Conservation (phyloP, 805 yeast species). For the Dipodascus geniculatus region DNA sequence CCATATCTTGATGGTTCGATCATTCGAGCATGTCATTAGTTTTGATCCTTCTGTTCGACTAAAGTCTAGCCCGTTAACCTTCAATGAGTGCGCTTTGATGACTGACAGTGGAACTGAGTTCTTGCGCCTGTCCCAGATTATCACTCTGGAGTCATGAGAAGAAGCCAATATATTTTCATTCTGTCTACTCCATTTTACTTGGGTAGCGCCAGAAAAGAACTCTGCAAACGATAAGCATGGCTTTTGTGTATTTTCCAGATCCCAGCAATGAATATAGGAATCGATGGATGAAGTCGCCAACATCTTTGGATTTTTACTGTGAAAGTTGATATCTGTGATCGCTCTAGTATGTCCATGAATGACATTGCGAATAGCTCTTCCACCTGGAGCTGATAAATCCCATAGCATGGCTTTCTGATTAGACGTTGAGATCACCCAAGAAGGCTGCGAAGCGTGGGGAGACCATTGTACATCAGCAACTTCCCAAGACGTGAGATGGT, state of each 20-base stretch:
- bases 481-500: slow-evolving; percentile 91
- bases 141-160: slow-evolving; percentile 69
- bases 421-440: slow-evolving; percentile 88
- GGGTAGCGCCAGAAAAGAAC: slow-evolving; percentile 91
- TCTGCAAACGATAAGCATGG: slow-evolving; percentile 80
- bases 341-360: slow-evolving; percentile 88
- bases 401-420: slow-evolving; percentile 93
- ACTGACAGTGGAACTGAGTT: slow-evolving; percentile 65
- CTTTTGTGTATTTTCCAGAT: slow-evolving; percentile 58
- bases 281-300: slow-evolving; percentile 92
- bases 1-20: slow-evolving; percentile 77
- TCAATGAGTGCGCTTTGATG: slow-evolving; percentile 67
- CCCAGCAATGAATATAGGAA: slow-evolving; percentile 83
- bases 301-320: slow-evolving; percentile 73
- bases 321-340: slow-evolving; percentile 91
- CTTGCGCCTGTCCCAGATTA: slow-evolving; percentile 80
- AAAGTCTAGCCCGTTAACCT: slow-evolving; percentile 85
- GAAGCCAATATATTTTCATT: slow-evolving; percentile 74
- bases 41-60: slow-evolving; percentile 45
- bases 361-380: slow-evolving; percentile 72
- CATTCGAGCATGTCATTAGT: slow-evolving; percentile 77
- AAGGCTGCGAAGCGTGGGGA: slow-evolving; percentile 73
- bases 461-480: slow-evolving; percentile 99
- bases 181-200: slow-evolving; percentile 82
- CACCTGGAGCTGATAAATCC: slow-evolving; percentile 67